phyloP scores from a whole-genome alignment of 352 stramenopile species.

The Globisporangium nagaii region DNA sequence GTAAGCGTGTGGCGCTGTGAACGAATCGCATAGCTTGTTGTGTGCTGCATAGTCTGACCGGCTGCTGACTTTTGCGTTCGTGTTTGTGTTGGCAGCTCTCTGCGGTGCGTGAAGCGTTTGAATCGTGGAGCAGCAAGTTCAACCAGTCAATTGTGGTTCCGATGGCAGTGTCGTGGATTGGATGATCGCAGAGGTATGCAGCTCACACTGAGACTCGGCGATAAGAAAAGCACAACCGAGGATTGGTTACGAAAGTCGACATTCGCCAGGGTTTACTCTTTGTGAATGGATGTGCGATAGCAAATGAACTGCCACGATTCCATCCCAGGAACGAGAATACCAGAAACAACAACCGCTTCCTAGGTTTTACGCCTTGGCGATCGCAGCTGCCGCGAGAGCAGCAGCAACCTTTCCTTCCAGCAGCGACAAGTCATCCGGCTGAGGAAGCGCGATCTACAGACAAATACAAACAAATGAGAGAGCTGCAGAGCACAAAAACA shows the following conservation, averaged over 20 bases:
- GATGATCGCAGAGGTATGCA: not conserved
- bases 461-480: conserved; percentile 4
- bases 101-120: conserved; percentile 50
- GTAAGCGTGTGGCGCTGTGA: too few species aligned
- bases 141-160: conserved; percentile 43
- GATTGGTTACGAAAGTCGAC: not conserved
- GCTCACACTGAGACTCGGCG: too few species aligned
- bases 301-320: not conserved
- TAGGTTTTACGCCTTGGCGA: conserved; percentile 37
- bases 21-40: not conserved
- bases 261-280: not conserved
- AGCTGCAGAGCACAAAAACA: not conserved
- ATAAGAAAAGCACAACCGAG: too few species aligned
- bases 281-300: not conserved
- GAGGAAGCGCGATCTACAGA: conserved; percentile 51
- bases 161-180: not conserved
- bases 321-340: not conserved
- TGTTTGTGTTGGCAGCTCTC: conserved; percentile 16
- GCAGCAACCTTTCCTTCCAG: conserved; percentile 67
- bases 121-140: conserved; percentile 41
- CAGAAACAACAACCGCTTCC: not conserved
- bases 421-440: conserved; percentile 51
- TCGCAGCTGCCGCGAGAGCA: conserved; percentile 30
- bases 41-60: too few species aligned
- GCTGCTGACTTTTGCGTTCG: conserved; percentile 1